Evolutionary conservation across 2,329 filamentous ascomycete genomes (phyloP).

Genomic region (Triangularia setosa): DNA sequence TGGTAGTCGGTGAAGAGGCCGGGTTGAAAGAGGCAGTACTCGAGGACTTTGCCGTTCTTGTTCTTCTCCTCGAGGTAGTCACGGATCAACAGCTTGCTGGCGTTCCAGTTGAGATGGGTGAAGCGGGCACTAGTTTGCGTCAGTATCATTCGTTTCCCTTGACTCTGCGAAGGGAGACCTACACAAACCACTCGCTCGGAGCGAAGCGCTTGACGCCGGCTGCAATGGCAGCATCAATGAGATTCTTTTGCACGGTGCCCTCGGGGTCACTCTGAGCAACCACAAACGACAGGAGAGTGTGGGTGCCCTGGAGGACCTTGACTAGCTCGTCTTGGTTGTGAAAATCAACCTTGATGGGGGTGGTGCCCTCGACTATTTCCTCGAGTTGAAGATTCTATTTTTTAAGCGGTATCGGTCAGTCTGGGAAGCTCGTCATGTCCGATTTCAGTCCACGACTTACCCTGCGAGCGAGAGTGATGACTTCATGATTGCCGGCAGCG

Average conservation of each 20-base stretch:
- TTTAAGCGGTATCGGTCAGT: too few species aligned
- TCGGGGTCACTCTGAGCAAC: slow-evolving; percentile 22
- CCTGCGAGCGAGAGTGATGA: slow-evolving; percentile 15
- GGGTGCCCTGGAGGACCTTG: slow-evolving; percentile 22
- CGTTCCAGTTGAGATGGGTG: slow-evolving; percentile 30
- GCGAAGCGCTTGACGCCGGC: slow-evolving; percentile 27
- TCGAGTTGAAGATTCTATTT: slow-evolving; percentile 12
- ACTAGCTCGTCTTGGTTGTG: slow-evolving; percentile 19
- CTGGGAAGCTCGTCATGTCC: too few species aligned
- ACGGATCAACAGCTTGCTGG: slow-evolving; percentile 38
- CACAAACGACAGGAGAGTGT: slow-evolving; percentile 28
- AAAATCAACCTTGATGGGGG: slow-evolving; percentile 21
- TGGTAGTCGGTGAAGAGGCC: slow-evolving; percentile 48
- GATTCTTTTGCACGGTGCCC: slow-evolving; percentile 21
- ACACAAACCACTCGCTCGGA: slow-evolving; percentile 27
- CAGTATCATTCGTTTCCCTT: neutral
- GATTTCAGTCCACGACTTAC: slow-evolving; percentile 1
- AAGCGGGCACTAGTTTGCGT: slow-evolving; percentile 1
- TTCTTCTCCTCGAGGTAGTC: slow-evolving; percentile 41
- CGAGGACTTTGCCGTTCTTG: slow-evolving; percentile 39
- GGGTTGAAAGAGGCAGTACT: slow-evolving; percentile 49
- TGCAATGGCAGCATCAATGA: slow-evolving; percentile 27
- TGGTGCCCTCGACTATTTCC: slow-evolving; percentile 7
- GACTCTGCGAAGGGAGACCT: neutral
- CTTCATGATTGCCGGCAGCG: slow-evolving; percentile 14